Base-by-base conservation (phyloP, 352 stramenopile genomes). In the Pythium sukuiense region DNA sequence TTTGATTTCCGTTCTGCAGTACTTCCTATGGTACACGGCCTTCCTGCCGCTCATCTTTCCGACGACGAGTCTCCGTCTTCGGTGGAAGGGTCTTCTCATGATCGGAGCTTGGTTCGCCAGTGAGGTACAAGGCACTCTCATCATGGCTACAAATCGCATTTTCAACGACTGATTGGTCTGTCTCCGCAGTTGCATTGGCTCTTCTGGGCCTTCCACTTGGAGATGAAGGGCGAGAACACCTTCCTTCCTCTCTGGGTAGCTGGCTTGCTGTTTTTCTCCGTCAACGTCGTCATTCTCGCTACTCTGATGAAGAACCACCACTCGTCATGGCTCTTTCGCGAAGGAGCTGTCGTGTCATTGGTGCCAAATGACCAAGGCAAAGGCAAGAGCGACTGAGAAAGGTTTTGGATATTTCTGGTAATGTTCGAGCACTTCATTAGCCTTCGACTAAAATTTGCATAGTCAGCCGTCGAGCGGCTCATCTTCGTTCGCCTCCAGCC, bases 1-100 rank as follows among this genome's bases (percentile, higher is more conserved):
- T 30, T 24, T 54, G 9, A 24, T 33, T 26, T 33, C 41, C 8
- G 54, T 33, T 24, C 16, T 59, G 53, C 78, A 99, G 88, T 99
- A 99, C 70, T 99, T 99, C 73, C 84, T 98, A 46, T 99, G 98
- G 98, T 99, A 99, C 74, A 92, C 98, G 1, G 82, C 73, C 13
- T 89, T 98, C 63, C 68, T 98, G 16, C 93, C 95, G 29, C 73
- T 98, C 20, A 81, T 96, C 46, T 85, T 96, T 24, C 91, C 88
- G 9, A 65, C 80, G 33, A 91, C 83, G 53, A 87, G 68, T 30
- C 63, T 95, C 12, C 64, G 62, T 30, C 33, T 93, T 13, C 77
- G 80, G 20, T 93, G 83, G 85, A 87, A 90, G 53, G 85, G 85
- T 0, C 53, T 77, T 1, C 20, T 69, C 14, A 81, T 97, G 70